These are phyloP conservation scores for Xylaria longipes DNA, from an alignment of 495 filamentous ascomycete species.

Conservation along the genomic window DNA sequence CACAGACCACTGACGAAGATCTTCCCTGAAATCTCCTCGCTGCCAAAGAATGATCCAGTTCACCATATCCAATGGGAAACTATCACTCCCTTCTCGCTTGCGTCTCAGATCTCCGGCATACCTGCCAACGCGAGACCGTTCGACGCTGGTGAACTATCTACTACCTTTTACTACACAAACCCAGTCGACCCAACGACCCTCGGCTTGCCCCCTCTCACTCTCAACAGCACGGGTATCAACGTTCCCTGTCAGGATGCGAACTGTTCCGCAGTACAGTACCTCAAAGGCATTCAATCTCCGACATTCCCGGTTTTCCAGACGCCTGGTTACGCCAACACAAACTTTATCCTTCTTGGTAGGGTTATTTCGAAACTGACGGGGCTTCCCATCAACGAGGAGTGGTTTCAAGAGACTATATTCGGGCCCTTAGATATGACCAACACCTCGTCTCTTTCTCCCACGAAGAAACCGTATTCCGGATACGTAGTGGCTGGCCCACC, in stretches of 20 bases:
- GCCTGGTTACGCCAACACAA: constrained; percentile 42
- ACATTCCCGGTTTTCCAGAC: constrained; percentile 41
- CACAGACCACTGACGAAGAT: constrained; percentile 50
- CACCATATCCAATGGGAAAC: constrained; percentile 50
- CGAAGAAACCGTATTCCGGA: constrained; percentile 27
- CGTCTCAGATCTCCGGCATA: constrained; percentile 52
- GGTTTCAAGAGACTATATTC: constrained; percentile 40
- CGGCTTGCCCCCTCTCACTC: constrained; percentile 48
- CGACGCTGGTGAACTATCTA: constrained; percentile 27
- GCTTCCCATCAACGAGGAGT: constrained; percentile 29
- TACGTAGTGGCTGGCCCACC: constrained; percentile 31
- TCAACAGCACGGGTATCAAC: constrained; percentile 34
- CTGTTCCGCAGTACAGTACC: constrained; percentile 30
- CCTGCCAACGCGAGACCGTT: constrained; percentile 45
- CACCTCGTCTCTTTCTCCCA: constrained; percentile 35
- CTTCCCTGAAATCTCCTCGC: constrained; percentile 39
- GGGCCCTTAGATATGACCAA: constrained; percentile 38
- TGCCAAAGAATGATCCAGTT: constrained; percentile 29
- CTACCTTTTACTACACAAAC: neutral
- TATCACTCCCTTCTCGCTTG: constrained; percentile 52
- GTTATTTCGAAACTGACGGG: constrained; percentile 39
- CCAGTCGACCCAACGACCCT: constrained; percentile 26
- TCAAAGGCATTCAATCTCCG: constrained; percentile 34
- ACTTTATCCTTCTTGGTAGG: constrained; percentile 43
- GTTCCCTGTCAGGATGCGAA: constrained; percentile 20